phyloP scores from a whole-genome alignment of 768 basidiomycete species.

The Cyathus striatus region DNA sequence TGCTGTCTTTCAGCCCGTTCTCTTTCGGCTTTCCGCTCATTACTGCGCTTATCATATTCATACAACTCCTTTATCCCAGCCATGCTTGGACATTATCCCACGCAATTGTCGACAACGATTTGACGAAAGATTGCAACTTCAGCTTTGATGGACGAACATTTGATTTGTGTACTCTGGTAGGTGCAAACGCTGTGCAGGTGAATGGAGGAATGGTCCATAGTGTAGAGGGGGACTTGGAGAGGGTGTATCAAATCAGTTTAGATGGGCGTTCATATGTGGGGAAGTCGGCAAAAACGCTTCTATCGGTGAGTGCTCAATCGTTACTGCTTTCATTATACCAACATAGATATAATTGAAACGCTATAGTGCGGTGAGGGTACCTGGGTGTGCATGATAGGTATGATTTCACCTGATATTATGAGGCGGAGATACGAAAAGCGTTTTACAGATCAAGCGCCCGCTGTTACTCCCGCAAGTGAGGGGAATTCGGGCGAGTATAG shows the following conservation, averaged over 20 bases:
- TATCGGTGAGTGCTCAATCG: not conserved
- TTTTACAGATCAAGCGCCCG: too few species aligned
- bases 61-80: not conserved
- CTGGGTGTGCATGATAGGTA: slow-evolving; percentile 24
- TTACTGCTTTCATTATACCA: not conserved
- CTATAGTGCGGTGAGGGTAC: slow-evolving; percentile 17
- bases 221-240: not conserved
- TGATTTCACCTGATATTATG: too few species aligned
- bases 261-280: not conserved
- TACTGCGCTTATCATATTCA: not conserved
- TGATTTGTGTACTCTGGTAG: slow-evolving; percentile 9
- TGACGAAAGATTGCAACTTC: slow-evolving; percentile 4
- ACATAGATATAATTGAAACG: not conserved
- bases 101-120: slow-evolving; percentile 5
- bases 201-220: not conserved
- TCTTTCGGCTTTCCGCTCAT: not conserved
- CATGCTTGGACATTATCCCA: slow-evolving; percentile 3
- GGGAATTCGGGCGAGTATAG: too few species aligned
- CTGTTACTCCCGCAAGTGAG: too few species aligned
- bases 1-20: not conserved
- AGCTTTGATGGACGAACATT: slow-evolving; percentile 4
- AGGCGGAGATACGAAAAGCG: too few species aligned
- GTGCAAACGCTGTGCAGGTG: slow-evolving; percentile 2
- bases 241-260: slow-evolving; percentile 2
- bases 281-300: not conserved